phyloP scores from a whole-genome alignment of 768 basidiomycete genomes.

The Rhodotorula toruloides region DNA sequence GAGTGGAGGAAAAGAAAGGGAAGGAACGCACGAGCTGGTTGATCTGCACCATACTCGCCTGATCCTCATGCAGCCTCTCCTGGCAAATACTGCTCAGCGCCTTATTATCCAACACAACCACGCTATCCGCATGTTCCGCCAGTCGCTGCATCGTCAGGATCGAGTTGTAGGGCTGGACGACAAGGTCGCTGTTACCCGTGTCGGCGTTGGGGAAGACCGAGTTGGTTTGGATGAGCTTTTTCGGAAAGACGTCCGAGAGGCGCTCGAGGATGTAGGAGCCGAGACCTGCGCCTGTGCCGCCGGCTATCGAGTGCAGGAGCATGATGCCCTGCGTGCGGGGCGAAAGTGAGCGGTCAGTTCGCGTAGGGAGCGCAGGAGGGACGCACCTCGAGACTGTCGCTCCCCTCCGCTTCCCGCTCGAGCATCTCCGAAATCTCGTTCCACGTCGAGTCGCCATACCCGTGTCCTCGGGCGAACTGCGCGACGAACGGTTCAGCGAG shows the following conservation, averaged over 20 bases:
- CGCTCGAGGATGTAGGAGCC: slow-evolving; percentile 97
- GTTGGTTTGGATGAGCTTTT: slow-evolving; percentile 98
- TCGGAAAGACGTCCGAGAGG: slow-evolving; percentile 94
- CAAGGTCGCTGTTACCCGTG: slow-evolving; percentile 66
- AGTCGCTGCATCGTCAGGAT: slow-evolving; percentile 85
- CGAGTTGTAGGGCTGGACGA: slow-evolving; percentile 98
- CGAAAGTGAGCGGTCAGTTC: neutral
- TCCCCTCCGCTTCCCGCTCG: slow-evolving; percentile 94
- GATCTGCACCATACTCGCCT: slow-evolving; percentile 79
- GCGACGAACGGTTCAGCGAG: neutral
- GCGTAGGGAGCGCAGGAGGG: neutral
- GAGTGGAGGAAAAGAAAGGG: slow-evolving; percentile 42
- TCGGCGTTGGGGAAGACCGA: slow-evolving; percentile 99
- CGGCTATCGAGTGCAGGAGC: slow-evolving; percentile 97
- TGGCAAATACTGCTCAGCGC: slow-evolving; percentile 87
- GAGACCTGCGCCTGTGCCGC: slow-evolving; percentile 94
- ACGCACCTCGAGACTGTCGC: slow-evolving; percentile 86
- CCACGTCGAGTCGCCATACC: slow-evolving; percentile 80
- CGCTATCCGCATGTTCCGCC: slow-evolving; percentile 92
- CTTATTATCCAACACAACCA: slow-evolving; percentile 94
- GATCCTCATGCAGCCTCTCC: slow-evolving; percentile 71
- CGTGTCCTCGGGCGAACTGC: slow-evolving; percentile 80
- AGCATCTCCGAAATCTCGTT: slow-evolving; percentile 99
- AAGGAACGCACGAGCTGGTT: slow-evolving; percentile 67
- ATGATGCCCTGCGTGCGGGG: slow-evolving; percentile 76